Conservation (phyloP, 2,329 filamentous ascomycete genomes). For the Sporothrix inflata region DNA sequence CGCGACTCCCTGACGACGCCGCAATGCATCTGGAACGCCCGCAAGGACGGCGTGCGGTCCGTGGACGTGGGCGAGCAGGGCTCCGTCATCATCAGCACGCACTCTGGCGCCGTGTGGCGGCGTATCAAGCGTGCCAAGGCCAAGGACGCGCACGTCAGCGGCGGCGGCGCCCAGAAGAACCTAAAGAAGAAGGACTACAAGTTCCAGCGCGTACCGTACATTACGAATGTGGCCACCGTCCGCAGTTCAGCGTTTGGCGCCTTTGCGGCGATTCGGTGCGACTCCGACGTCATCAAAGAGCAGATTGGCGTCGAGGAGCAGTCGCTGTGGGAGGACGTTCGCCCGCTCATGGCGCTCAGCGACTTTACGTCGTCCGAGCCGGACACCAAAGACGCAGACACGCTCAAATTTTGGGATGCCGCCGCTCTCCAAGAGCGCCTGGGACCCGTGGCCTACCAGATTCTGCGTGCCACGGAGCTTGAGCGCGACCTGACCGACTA, state of each 20-base stretch:
- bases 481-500: constrained; percentile 64
- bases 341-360: constrained; percentile 68
- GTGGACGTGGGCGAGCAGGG: constrained; percentile 90
- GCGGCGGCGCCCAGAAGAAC: constrained; percentile 42
- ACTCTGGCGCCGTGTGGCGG: constrained; percentile 91
- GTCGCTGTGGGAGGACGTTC: constrained; percentile 73
- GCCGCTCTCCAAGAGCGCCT: constrained; percentile 57
- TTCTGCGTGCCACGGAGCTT: constrained; percentile 66
- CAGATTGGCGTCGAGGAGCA: constrained; percentile 68
- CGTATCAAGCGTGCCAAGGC: constrained; percentile 80
- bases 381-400: constrained; percentile 44
- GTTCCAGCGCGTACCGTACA: constrained; percentile 84
- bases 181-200: constrained; percentile 86
- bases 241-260: constrained; percentile 88
- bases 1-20: constrained; percentile 78
- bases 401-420: constrained; percentile 47
- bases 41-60: constrained; percentile 83
- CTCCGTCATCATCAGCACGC: constrained; percentile 90
- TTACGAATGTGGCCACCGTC: constrained; percentile 83
- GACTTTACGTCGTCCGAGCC: constrained; percentile 57
- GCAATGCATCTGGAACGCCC: constrained; percentile 84
- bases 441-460: constrained; percentile 53
- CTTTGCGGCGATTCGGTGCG: constrained; percentile 83
- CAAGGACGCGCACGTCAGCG: constrained; percentile 62
- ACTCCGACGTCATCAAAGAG: constrained; percentile 78